Evolutionary conservation across 176 grass and related monocot genomes (phyloP).

Genomic region (Avena eriantha): DNA sequence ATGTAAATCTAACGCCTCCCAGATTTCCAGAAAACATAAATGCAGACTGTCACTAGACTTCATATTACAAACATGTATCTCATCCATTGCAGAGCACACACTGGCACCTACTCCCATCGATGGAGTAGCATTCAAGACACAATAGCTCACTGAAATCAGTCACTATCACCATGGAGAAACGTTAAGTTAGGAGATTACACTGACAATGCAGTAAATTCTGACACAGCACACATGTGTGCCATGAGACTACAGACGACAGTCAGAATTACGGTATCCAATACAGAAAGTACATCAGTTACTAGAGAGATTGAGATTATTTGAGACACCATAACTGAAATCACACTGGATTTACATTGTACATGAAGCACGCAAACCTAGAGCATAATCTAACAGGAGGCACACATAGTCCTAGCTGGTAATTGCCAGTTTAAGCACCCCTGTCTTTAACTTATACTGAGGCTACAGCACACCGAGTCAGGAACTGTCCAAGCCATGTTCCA

Average conservation of each 20-base stretch:
- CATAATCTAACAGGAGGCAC: constrained; percentile 34
- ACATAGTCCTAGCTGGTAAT: constrained; percentile 40
- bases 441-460: constrained; percentile 31
- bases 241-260: constrained; percentile 34
- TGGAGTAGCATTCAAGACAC: neutral
- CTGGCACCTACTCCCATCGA: neutral
- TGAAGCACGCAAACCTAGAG: constrained; percentile 47
- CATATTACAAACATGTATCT: too few species aligned
- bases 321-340: constrained; percentile 50
- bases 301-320: constrained; percentile 60
- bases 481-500: constrained; percentile 34
- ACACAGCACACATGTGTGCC: neutral
- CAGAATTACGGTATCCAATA: constrained; percentile 11
- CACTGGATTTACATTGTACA: constrained; percentile 67
- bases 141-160: constrained; percentile 35
- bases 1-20: too few species aligned
- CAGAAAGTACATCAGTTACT: constrained; percentile 43
- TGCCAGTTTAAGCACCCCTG: constrained; percentile 35
- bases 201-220: constrained; percentile 11
- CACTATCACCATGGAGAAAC: constrained; percentile 26
- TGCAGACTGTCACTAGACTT: too few species aligned
- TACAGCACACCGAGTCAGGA: constrained; percentile 41
- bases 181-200: constrained; percentile 42
- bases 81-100: neutral
- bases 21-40: too few species aligned